These are phyloP conservation scores for Plectosphaerella sp. DNA, from an alignment of 2,329 filamentous ascomycete species.

Conservation along the genomic window DNA sequence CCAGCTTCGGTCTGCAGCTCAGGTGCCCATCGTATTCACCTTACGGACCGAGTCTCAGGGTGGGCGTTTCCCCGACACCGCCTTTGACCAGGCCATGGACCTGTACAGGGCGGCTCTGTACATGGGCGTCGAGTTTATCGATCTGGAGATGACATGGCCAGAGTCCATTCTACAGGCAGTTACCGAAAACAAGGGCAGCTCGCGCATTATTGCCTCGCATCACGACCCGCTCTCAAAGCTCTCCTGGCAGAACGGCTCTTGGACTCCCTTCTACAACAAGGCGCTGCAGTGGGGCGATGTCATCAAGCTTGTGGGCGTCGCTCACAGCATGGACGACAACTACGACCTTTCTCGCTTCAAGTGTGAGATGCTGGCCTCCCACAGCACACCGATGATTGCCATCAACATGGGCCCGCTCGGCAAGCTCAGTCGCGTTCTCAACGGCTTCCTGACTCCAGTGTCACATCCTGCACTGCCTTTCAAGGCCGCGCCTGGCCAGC, in stretches of 20 bases:
- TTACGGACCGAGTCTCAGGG: slow-evolving; percentile 82
- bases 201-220: slow-evolving; percentile 89
- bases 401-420: slow-evolving; percentile 92
- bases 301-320: slow-evolving; percentile 88
- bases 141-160: slow-evolving; percentile 85
- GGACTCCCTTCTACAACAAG: slow-evolving; percentile 85
- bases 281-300: slow-evolving; percentile 87
- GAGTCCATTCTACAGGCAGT: slow-evolving; percentile 69
- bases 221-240: slow-evolving; percentile 78
- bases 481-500: slow-evolving; percentile 89
- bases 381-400: slow-evolving; percentile 81
- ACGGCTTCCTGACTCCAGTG: slow-evolving; percentile 91
- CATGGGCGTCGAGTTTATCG: slow-evolving; percentile 86
- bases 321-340: slow-evolving; percentile 76
- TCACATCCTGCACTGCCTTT: slow-evolving; percentile 85
- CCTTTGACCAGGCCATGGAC: slow-evolving; percentile 62
- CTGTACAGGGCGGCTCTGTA: slow-evolving; percentile 77
- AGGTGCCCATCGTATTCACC: slow-evolving; percentile 86
- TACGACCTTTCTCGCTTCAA: slow-evolving; percentile 81
- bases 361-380: slow-evolving; percentile 64
- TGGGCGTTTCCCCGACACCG: slow-evolving; percentile 78
- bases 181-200: slow-evolving; percentile 61
- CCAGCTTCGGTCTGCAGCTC: slow-evolving; percentile 65
- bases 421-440: slow-evolving; percentile 85
- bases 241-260: slow-evolving; percentile 89